These are phyloP conservation scores for Gossypium herbaceum DNA, from an alignment of 345 rosid genomes.

Conservation along the genomic window DNA sequence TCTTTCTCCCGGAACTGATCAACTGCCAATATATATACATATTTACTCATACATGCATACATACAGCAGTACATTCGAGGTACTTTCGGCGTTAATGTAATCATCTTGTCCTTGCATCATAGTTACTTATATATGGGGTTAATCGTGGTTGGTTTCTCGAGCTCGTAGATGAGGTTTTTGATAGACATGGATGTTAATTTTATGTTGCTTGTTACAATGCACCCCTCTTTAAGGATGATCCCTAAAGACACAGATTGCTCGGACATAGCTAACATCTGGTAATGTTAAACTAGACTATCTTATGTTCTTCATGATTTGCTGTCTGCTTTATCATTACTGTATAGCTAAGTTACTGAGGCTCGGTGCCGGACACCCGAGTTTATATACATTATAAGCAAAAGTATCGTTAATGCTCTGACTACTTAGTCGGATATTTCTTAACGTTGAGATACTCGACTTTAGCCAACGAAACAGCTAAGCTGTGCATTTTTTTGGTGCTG, in stretches of 20 bases:
- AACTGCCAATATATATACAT: slow-evolving; percentile 23
- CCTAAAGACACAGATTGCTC: slow-evolving; percentile 6
- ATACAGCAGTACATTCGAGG: slow-evolving; percentile 31
- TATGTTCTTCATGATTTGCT: background rate
- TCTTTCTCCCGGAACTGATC: slow-evolving; percentile 24
- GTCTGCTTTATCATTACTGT: background rate
- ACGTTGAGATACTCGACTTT: too few relatives aligned
- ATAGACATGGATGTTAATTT: slow-evolving; percentile 33
- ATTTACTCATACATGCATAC: slow-evolving; percentile 25
- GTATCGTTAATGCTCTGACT: too few relatives aligned
- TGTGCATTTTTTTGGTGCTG: too few relatives aligned
- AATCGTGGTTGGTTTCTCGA: slow-evolving; percentile 17
- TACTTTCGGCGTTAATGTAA: slow-evolving; percentile 27
- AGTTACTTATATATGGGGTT: slow-evolving; percentile 21
- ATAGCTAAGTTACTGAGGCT: background rate
- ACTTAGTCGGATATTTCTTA: too few relatives aligned
- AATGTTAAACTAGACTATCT: background rate
- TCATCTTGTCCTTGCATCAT: slow-evolving; percentile 17
- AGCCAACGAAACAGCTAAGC: too few relatives aligned
- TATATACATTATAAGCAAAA: background rate
- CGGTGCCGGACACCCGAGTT: background rate
- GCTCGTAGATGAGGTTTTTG: slow-evolving; percentile 27
- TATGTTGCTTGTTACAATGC: slow-evolving; percentile 19
- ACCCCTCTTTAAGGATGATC: slow-evolving; percentile 9
- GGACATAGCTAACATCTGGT: slow-evolving; percentile 23